Evolutionary conservation across 1,284 basidiomycete species (phyloP).

Genomic region (Hemileia vastatrix): DNA sequence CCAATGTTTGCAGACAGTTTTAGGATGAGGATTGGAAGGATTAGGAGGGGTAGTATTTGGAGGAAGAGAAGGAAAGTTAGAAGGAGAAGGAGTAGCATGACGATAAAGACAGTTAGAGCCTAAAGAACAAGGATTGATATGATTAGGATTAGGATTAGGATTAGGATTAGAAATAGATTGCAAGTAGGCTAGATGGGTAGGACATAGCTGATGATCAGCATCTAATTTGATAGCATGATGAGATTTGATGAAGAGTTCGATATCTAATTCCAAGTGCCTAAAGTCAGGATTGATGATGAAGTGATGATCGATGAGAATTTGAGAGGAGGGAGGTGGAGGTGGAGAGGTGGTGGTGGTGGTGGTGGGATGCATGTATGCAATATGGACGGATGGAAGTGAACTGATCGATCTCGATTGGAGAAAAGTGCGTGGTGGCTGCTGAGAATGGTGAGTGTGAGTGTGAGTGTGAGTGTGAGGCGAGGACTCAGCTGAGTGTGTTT

Average conservation of each 20-base stretch:
- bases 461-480: too few relatives aligned
- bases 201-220: slow-evolving; percentile 41
- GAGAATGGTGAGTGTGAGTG: too few relatives aligned
- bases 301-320: not conserved
- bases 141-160: slow-evolving; percentile 7
- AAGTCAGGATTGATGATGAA: slow-evolving; percentile 69
- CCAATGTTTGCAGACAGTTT: slow-evolving; percentile 93
- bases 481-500: too few relatives aligned
- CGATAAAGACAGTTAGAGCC: slow-evolving; percentile 79
- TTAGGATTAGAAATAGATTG: not conserved
- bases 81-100: slow-evolving; percentile 71
- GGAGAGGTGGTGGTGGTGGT: not conserved
- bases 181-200: slow-evolving; percentile 10
- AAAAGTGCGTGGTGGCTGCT: too few relatives aligned
- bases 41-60: slow-evolving; percentile 62
- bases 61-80: slow-evolving; percentile 78
- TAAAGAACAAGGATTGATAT: slow-evolving; percentile 81
- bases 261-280: slow-evolving; percentile 78
- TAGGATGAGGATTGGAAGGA: slow-evolving; percentile 50
- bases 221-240: slow-evolving; percentile 82
- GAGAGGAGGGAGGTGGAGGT: not conserved
- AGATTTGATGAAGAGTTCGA: slow-evolving; percentile 73
- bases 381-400: too few relatives aligned
- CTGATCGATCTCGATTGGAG: too few relatives aligned
- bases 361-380: too few relatives aligned